Base-by-base conservation (phyloP, 257 asterid species). In the Solanum pimpinellifolium region DNA sequence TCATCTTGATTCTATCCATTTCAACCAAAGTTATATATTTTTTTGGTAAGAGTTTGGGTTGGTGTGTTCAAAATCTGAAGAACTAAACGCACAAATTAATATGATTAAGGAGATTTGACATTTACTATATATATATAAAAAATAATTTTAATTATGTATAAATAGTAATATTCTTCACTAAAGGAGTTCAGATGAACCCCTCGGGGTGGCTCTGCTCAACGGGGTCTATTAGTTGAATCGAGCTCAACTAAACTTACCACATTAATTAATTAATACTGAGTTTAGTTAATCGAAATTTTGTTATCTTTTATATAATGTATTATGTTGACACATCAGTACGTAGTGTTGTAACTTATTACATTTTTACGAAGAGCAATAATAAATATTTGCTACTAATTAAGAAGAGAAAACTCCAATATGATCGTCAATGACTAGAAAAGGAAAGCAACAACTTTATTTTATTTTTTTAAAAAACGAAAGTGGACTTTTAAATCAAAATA, bases 381-480 rank as follows among this genome's bases (percentile, higher is more conserved):
- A 2, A 33, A 72, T 0, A 33, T 4, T 16, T 72, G 46, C 78
- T 8, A 72, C 46, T 72, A 13, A 29, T 16, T 35, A 9, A 33
- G 46, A 33, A 72, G 46, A 33, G 6, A 33, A 72, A 72, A 33
- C 78, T 33, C 46, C 46, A 72, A 72, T 14, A 70, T 70, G 77
- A 18, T 16, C 39, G 14, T 69, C 46, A 72, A 33, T 72, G 46
- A 33, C 0, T 33, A 72, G 0, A 33, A 72, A 72, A 16, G 15
- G 78, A 72, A 72, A 72, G 46, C 25, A 72, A 72, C 46, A 33
- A 3, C 16, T 56, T 56, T 56, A 18, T 18, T 56, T 0, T 56
- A 16, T 16, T 52, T 18, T 18, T 52, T 1, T 0, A 0, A 31
- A 23, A 23, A 42, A 46, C 16, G 18, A 1, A 80, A 27, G 25